Base-by-base conservation (phyloP, 495 filamentous ascomycete species). In the Trichoderma reesei region DNA sequence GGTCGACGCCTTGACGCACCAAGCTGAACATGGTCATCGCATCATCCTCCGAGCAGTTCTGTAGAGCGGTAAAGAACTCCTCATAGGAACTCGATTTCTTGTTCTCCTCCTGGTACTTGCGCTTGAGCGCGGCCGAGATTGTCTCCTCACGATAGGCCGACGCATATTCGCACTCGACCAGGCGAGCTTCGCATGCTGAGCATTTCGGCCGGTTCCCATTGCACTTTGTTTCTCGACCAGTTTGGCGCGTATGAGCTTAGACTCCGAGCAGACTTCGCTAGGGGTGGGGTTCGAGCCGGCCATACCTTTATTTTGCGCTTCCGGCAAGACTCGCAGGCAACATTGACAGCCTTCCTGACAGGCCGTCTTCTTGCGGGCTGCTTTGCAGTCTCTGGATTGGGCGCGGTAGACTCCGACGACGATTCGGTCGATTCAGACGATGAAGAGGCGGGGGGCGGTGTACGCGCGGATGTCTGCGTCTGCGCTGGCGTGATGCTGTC, bases 311-410 rank as follows among this genome's bases (percentile, higher is more conserved):
- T 60, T 60, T 39, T 36, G 11, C 56, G 56, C 56, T 60, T 60
- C 20, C 56, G 56, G 56, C 56, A 60, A 39, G 56, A 36, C n/a
- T 60, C 56, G 26, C 56, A 60, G 33, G 56, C 56, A 36, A 60
- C 56, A 13, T 39, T 60, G 56, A 48, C 18, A 3, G 44, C 18
- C n/a, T 48, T 48, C 9, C 44, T 48, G n/a, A 48, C 20, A 8
- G 14, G 44, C 44, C 44, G 44, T 11, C 26, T 26, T 26, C 26
- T 26, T 26, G 26, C 38, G 38, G 38, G 1, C 38, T 11, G 38
- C 11, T 39, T 39, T 39, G 38, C 26, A 26, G 38, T 39, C 1
- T 39, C 6, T 1, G 6, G 11, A 6, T 7, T 11, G 38, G 38
- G 38, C 11, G 38, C 11, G 11, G 38, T 7, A 6, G 38, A 39